phyloP scores from a whole-genome alignment of 2,329 filamentous ascomycete species.

The Fusarium aywerte region DNA sequence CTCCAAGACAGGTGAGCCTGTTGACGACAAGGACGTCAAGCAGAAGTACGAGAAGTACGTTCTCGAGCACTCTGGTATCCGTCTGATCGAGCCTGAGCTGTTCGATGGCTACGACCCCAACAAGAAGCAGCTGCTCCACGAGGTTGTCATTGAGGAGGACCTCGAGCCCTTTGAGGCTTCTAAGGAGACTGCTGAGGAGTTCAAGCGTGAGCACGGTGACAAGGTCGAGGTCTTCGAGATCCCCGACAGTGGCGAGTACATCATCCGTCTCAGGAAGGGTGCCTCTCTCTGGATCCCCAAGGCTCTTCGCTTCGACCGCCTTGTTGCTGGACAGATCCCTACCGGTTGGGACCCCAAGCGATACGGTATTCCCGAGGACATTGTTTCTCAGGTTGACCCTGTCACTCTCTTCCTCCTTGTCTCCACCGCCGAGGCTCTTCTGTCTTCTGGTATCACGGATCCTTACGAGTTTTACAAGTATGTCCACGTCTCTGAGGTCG shows the following conservation, averaged over 20 bases:
- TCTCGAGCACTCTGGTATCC: conserved; percentile 95
- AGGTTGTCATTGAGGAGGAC: conserved; percentile 97
- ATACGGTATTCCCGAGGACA: conserved; percentile 97
- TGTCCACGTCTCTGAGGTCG: conserved; percentile 95
- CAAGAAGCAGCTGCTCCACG: conserved; percentile 97
- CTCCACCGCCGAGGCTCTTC: conserved; percentile 88
- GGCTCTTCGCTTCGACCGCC: conserved; percentile 94
- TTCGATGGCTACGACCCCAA: conserved; percentile 98
- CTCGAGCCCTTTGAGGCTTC: conserved; percentile 96
- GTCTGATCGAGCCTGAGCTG: conserved; percentile 95
- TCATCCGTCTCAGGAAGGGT: conserved; percentile 93
- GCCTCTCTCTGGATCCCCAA: conserved; percentile 96
- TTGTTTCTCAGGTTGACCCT: conserved; percentile 96
- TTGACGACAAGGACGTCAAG: conserved; percentile 98
- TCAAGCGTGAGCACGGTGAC: conserved; percentile 95
- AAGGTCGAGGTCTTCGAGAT: conserved; percentile 99
- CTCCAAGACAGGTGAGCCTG: conserved; percentile 90
- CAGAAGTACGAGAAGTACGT: conserved; percentile 97
- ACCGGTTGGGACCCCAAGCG: conserved; percentile 97
- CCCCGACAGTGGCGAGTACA: conserved; percentile 91
- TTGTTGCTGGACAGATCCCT: conserved; percentile 96
- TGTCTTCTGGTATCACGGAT: conserved; percentile 95
- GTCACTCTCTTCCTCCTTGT: conserved; percentile 96
- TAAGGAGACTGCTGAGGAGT: conserved; percentile 96
- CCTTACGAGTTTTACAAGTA: conserved; percentile 99